phyloP scores from a whole-genome alignment of 192 early-diverging fungal genomes.

The Coemansia sp. region DNA sequence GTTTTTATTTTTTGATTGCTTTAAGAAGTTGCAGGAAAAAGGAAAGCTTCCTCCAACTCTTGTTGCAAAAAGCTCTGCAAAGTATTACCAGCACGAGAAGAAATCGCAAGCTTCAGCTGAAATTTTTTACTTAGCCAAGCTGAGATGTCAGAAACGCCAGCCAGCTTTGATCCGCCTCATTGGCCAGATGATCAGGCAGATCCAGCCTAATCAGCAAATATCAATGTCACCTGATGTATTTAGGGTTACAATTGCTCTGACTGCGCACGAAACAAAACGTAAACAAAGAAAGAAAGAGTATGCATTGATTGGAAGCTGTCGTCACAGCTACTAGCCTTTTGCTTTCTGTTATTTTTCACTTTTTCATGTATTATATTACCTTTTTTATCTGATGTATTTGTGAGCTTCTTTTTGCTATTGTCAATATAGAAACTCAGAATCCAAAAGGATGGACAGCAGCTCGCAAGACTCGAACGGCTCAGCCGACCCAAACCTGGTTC shows the following conservation, averaged over 20 bases:
- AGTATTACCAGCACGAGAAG: neutral
- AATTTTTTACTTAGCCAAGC: conserved; percentile 8
- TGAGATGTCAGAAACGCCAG: neutral
- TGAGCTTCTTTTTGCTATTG: neutral
- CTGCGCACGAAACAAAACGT: neutral
- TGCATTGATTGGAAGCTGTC: too few relatives aligned
- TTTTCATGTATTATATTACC: neutral
- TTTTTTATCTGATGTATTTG: neutral
- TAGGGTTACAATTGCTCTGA: conserved; percentile 1
- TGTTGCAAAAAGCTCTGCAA: neutral
- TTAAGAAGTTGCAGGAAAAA: conserved; percentile 51
- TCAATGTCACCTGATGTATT: conserved; percentile 2
- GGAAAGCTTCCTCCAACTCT: conserved; percentile 11
- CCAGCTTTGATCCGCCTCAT: neutral
- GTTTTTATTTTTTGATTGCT: neutral
- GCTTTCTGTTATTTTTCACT: neutral
- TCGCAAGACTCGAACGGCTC: conserved; percentile 1
- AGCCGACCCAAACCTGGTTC: conserved; percentile 48
- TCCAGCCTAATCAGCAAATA: neutral
- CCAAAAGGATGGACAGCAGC: neutral
- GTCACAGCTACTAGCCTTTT: too few relatives aligned
- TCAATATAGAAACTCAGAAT: neutral
- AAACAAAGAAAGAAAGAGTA: neutral
- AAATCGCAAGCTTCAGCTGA: too few relatives aligned
- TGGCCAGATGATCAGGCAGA: neutral